A percentile compares a stretch with the other conserved stretches of the same genome.
phyloP scores from a whole-genome alignment of 192 early-diverging fungal species.

The Rhizoclosmatium globosum region DNA sequence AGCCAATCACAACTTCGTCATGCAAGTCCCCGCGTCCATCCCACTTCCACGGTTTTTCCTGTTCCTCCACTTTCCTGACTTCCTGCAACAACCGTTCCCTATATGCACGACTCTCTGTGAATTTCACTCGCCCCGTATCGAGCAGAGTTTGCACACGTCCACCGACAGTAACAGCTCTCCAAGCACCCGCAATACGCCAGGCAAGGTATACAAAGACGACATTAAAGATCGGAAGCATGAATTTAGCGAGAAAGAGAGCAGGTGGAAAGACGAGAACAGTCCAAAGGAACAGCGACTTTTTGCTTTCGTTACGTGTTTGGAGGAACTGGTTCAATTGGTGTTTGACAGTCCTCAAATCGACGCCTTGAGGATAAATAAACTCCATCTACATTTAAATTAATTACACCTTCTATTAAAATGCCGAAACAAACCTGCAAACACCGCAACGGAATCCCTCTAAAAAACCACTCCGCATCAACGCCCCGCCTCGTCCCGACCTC shows the following conservation, averaged over 20 bases:
- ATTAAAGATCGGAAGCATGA: constrained; percentile 47
- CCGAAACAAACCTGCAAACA: constrained; percentile 36
- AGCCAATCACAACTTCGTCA: constrained; percentile 52
- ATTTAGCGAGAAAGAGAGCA: constrained; percentile 51
- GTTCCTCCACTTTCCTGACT: not conserved
- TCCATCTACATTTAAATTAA: constrained; percentile 40
- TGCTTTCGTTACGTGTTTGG: constrained; percentile 27
- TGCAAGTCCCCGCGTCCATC: constrained; percentile 48
- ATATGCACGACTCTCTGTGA: constrained; percentile 45
- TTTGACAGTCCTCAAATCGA: constrained; percentile 34
- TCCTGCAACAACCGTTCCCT: constrained; percentile 20
- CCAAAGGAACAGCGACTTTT: constrained; percentile 42
- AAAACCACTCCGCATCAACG: constrained; percentile 57
- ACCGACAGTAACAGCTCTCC: constrained; percentile 43
- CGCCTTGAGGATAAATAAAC: constrained; percentile 53
- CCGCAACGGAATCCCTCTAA: constrained; percentile 51
- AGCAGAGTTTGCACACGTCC: constrained; percentile 45
- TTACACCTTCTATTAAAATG: not conserved
- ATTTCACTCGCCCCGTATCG: constrained; percentile 43
- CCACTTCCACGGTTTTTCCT: constrained; percentile 43
- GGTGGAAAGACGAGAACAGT: constrained; percentile 43
- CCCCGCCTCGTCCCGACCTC: constrained; percentile 46
- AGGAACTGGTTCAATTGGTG: constrained; percentile 39
- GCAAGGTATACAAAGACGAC: constrained; percentile 56
- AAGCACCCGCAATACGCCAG: constrained; percentile 52